phyloP scores from a whole-genome alignment of 495 filamentous ascomycete genomes.

The Clohesyomyces aquaticus region DNA sequence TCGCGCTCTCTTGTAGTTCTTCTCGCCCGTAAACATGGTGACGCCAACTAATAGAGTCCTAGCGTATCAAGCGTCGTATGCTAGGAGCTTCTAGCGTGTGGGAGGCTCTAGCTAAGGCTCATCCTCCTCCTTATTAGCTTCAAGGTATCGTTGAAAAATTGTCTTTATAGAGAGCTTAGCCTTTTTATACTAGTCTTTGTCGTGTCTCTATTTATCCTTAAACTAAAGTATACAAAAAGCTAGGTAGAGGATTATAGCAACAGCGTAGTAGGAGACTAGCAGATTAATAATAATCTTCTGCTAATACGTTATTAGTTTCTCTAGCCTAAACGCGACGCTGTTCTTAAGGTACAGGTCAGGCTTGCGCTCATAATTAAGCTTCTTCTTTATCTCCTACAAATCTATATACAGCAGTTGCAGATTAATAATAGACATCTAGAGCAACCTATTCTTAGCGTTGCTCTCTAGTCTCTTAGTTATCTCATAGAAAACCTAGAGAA shows the following conservation, averaged over 20 bases:
- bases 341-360: background rate
- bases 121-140: background rate
- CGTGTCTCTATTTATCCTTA: too few species aligned
- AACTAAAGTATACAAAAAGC: too few species aligned
- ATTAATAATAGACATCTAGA: conserved; percentile 1
- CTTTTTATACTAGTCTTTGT: too few species aligned
- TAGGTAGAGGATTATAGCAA: too few species aligned
- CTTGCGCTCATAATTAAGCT: background rate
- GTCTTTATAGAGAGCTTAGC: too few species aligned
- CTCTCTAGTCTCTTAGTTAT: conserved; percentile 7
- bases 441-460: background rate
- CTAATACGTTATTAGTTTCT: background rate
- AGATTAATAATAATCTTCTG: conserved; percentile 1
- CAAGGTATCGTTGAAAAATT: too few species aligned
- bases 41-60: background rate
- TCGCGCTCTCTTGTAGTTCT: too few species aligned
- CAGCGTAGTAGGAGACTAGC: too few species aligned
- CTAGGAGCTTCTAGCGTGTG: background rate
- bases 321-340: background rate
- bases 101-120: background rate
- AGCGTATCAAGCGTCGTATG: background rate
- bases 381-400: background rate
- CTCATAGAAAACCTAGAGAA: conserved; percentile 2
- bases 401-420: background rate
- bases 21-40: background rate